A percentile compares a stretch with the other conserved stretches of the same genome.
Conservation (phyloP, 495 filamentous ascomycete genomes). For the Aspergillus mulundensis region DNA sequence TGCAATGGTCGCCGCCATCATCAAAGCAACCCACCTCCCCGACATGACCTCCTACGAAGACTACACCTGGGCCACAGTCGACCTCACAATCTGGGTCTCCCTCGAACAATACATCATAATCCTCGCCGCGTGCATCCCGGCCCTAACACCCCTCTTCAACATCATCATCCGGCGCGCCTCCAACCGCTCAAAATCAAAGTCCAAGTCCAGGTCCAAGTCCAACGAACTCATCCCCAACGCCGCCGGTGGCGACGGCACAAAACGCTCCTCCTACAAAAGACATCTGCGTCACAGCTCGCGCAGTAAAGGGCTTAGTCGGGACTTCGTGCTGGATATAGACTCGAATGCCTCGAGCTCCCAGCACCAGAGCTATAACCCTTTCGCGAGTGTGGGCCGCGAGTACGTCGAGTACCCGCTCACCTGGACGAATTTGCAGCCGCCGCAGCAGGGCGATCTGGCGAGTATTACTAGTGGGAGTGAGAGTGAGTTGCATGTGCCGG, state of each 20-base stretch:
- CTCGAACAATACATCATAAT: conserved; percentile 16
- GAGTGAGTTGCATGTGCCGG: neutral
- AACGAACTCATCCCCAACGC: neutral
- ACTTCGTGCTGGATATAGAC: neutral
- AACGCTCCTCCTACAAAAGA: neutral
- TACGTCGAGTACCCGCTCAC: conserved; percentile 11
- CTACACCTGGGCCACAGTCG: conserved; percentile 6
- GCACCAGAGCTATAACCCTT: conserved; percentile 3
- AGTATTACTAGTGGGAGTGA: neutral
- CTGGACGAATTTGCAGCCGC: neutral
- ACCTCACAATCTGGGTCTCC: conserved; percentile 8
- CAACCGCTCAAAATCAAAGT: conserved; percentile 1
- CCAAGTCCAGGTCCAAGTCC: neutral
- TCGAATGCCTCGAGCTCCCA: neutral
- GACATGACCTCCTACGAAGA: neutral
- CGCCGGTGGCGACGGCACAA: neutral
- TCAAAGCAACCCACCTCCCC: conserved; percentile 12
- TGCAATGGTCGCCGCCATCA: conserved; percentile 16
- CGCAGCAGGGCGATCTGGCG: neutral
- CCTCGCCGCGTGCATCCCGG: conserved; percentile 13
- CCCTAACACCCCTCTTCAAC: conserved; percentile 11
- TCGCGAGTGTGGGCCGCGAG: conserved; percentile 5
- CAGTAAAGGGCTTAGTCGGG: neutral
- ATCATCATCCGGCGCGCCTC: conserved; percentile 2
- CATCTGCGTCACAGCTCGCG: neutral